Evolutionary conservation across 164 flowering plant genomes (phyloP).

Genomic region (Vitis cinerea): DNA sequence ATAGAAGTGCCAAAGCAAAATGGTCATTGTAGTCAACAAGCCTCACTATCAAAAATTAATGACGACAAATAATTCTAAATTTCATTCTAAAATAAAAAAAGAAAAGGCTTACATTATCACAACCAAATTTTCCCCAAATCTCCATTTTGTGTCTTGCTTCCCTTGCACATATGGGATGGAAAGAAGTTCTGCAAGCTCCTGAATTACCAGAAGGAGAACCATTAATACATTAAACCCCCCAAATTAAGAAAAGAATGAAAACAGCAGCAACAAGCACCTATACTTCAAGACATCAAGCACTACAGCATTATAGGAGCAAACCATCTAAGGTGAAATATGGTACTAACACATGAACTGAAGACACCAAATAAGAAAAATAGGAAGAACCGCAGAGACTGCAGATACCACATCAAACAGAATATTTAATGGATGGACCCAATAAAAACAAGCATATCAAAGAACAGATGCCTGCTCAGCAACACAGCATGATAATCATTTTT

Average conservation of each 20-base stretch:
- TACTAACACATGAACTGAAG: too few relatives aligned
- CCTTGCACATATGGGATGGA: constrained; percentile 96
- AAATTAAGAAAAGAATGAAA: neutral
- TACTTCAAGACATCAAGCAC: neutral
- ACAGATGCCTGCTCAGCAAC: too few relatives aligned
- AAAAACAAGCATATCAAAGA: too few relatives aligned
- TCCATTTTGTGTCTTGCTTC: constrained; percentile 88
- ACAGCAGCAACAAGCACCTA: neutral
- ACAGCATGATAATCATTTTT: too few relatives aligned
- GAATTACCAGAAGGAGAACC: constrained; percentile 10
- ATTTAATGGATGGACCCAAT: too few relatives aligned
- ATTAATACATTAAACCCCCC: neutral
- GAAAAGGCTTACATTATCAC: constrained; percentile 57
- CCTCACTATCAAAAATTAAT: neutral
- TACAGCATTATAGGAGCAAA: neutral
- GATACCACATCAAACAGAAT: too few relatives aligned
- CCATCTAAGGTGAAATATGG: too few relatives aligned
- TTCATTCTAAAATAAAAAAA: neutral
- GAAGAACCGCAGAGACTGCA: too few relatives aligned
- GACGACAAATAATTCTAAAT: neutral
- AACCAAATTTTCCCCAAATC: constrained; percentile 86
- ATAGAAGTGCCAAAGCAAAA: constrained; percentile 1
- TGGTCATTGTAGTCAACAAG: neutral
- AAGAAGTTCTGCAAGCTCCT: constrained; percentile 93
- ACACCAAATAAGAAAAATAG: too few relatives aligned